Base-by-base conservation (phyloP, 345 rosid genomes). In the Citrus inodora region DNA sequence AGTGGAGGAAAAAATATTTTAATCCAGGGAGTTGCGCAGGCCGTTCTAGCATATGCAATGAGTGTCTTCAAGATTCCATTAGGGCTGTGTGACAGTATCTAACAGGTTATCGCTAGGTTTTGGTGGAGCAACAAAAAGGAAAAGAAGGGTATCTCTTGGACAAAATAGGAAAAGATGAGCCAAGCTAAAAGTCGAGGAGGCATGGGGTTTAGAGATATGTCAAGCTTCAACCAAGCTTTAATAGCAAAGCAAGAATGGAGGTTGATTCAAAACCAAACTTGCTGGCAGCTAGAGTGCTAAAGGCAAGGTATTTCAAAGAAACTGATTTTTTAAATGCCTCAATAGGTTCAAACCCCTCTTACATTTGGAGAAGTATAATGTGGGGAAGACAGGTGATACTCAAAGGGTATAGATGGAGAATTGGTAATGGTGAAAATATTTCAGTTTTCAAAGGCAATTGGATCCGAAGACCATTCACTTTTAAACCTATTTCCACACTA, bases 401-500 rank as follows among this genome's bases (percentile, higher is more conserved):
- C 0, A 38, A 38, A 7, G 42, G 42, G 0, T 38, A 38, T 8
- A 38, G 11, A 38, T 38, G 11, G 42, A 38, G 42, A 38, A 38
- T 38, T 8, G 42, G 42, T 0, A 38, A 38, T 38, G 42, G 42
- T 7, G 2, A 2, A 9, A 9, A 8, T 0, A 9, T 38, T 9
- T 38, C 8, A 38, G 42, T 38, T 1, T 38, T 1, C 0, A 7
- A 2, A 38, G 10, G 2, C 10, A 38, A 38, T 8, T 38, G 42
- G 42, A 38, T 38, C 0, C 3, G 3, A 38, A 38, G 42, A 8
- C 42, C 0, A 38, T 7, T 0, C 1, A 38, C 10, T 0, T 38
- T 38, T 9, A 38, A 38, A 38, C 42, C 42, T 38, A 0, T 7
- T 8, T 38, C 42, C 0, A 38, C 9, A 1, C 42, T 0, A 9